These are phyloP conservation scores for Mortierella sp. DNA, from an alignment of 371 early-diverging fungal species.

Conservation along the genomic window DNA sequence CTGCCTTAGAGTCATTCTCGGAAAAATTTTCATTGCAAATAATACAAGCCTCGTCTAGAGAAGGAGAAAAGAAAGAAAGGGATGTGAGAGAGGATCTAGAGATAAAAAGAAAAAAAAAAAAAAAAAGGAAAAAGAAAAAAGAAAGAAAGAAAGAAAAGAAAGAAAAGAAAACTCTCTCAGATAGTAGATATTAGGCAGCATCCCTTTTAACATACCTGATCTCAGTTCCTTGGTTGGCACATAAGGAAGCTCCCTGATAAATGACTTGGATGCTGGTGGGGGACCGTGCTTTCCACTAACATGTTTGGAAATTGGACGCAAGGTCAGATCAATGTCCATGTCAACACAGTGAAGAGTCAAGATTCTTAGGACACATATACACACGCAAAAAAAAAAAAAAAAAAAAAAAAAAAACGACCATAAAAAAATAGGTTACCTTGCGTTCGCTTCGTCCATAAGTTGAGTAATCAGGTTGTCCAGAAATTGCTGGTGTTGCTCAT, in stretches of 20 bases:
- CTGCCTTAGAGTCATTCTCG: conserved; percentile 41
- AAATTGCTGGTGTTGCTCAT: conserved; percentile 59
- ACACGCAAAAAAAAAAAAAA: not conserved
- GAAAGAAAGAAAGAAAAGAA: not conserved
- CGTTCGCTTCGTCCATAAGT: conserved; percentile 68
- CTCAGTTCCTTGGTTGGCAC: conserved; percentile 47
- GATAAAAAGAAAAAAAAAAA: not conserved
- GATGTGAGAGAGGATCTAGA: not conserved
- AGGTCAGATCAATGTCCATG: not conserved
- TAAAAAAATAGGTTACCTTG: conserved; percentile 42
- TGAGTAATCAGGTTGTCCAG: conserved; percentile 69
- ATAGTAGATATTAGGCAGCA: no score
- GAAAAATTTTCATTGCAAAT: conserved; percentile 74
- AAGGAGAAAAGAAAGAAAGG: not conserved
- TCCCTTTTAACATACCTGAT: conserved; percentile 31
- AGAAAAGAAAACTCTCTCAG: not conserved
- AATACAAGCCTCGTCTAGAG: conserved; percentile 61
- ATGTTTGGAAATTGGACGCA: not conserved
- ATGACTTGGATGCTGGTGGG: conserved; percentile 73
- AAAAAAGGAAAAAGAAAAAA: not conserved
- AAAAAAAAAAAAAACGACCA: not conserved
- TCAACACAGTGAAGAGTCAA: not conserved
- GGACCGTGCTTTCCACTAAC: conserved; percentile 56
- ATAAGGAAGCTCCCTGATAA: conserved; percentile 61
- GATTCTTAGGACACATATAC: not conserved